Evolutionary conservation across 306 rosid genomes (phyloP).

Genomic region (Erythrophleum fordii): DNA sequence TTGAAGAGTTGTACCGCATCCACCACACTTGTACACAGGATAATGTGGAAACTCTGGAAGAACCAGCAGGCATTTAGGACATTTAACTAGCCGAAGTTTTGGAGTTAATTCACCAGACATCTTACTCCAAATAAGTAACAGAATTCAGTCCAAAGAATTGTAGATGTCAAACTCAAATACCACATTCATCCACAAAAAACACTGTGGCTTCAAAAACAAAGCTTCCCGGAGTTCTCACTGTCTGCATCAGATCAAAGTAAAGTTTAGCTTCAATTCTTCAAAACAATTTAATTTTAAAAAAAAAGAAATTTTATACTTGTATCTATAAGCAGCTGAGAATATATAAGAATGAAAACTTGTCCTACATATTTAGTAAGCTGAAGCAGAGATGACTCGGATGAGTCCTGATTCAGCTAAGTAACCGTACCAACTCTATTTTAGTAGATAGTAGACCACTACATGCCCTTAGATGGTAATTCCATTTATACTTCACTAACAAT

Average conservation of each 20-base stretch:
- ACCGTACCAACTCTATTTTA: not conserved
- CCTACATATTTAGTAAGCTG: not conserved
- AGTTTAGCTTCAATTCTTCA: slow-evolving; percentile 27
- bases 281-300: not conserved
- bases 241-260: slow-evolving; percentile 42
- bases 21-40: slow-evolving; percentile 81
- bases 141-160: slow-evolving; percentile 33
- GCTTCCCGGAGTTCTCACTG: slow-evolving; percentile 23
- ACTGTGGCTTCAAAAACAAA: not conserved
- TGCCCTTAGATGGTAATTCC: not conserved
- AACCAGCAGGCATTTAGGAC: slow-evolving; percentile 74
- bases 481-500: not conserved
- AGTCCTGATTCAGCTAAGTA: not conserved
- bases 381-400: not conserved
- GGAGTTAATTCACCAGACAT: slow-evolving; percentile 61
- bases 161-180: slow-evolving; percentile 26
- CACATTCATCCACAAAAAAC: not conserved
- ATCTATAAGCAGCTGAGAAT: not conserved
- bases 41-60: slow-evolving; percentile 66
- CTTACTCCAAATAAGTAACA: slow-evolving; percentile 29
- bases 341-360: not conserved
- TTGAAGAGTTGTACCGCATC: slow-evolving; percentile 72
- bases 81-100: slow-evolving; percentile 67
- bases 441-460: not conserved
- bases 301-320: not conserved